Base-by-base conservation (phyloP, 371 early-diverging fungal species). In the Apophysomyces ossiformis region DNA sequence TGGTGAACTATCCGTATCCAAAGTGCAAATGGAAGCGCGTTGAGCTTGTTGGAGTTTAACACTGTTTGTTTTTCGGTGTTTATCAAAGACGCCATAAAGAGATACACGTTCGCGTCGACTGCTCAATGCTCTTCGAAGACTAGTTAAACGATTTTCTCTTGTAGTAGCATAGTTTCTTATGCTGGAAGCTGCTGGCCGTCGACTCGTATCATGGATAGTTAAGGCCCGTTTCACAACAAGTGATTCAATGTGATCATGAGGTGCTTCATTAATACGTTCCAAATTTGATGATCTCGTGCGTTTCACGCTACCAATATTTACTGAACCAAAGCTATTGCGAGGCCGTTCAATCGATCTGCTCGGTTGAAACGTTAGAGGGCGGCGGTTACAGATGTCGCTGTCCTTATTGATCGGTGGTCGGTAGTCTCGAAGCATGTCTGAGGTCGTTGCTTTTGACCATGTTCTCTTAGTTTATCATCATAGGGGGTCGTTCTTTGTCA, bases 271-370 rank as follows among this genome's bases (percentile, higher is more conserved):
- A 16, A 47, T 75, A 5, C 75, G 69, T 61, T 78, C 78, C 60
- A 76, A 32, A 57, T 75, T 75, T 8, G 73, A 70, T 18, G 80
- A 80, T 50, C 72, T 74, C 12, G 78, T 68, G 39, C 80, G 76
- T 67, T 74, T 76, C 36, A 83, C 73, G 47, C 76, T 78, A 26
- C 71, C 69, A 12, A 68, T 64, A 44, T 75, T 68, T 36, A 71
- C 64, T 1, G 69, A 47, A 45, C 71, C 73, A 50, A 50, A 50
- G 21, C 43, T 70, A 71, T 37, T 61, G 64, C 36, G 41, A 35
- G 15, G 18, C n/a, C 38, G 60, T 36, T 59, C 37, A 38, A 35
- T 43, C 7, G 60, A 21, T 18, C 38, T 58, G 36, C 21, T 21
- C 32, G 32, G 16, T 5, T 41, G 41, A 13, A 41, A 13, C 8